Percentiles rank a stretch among this genome's conserved stretches.
Conservation (phyloP, 2,329 filamentous ascomycete genomes). For the Xylaria sp. region DNA sequence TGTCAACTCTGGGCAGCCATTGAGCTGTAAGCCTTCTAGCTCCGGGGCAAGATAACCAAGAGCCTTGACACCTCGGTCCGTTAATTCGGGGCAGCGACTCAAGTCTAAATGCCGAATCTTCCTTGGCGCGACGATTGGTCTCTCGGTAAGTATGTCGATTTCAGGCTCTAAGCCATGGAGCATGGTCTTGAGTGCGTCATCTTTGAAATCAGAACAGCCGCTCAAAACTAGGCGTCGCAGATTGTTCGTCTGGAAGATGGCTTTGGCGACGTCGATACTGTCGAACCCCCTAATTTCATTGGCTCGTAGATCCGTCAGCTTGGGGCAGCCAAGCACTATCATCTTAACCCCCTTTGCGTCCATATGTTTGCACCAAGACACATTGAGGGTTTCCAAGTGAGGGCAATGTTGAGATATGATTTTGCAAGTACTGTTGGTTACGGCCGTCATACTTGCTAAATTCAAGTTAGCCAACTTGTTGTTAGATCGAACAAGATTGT, state of each 20-base stretch:
- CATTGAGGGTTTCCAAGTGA: conserved; percentile 83
- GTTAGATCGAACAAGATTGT: conserved; percentile 80
- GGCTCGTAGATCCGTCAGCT: conserved; percentile 81
- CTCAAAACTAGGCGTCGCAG: conserved; percentile 85
- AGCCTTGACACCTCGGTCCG: conserved; percentile 74
- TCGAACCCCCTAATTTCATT: conserved; percentile 86
- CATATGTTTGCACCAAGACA: conserved; percentile 93
- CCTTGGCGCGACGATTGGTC: conserved; percentile 79
- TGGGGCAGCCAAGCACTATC: conserved; percentile 77
- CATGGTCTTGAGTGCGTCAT: conserved; percentile 78
- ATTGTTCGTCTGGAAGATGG: conserved; percentile 82
- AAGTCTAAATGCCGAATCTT: conserved; percentile 86
- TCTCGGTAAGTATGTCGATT: conserved; percentile 81
- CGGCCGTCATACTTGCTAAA: conserved; percentile 80
- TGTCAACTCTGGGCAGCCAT: conserved; percentile 78
- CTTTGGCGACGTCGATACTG: conserved; percentile 74
- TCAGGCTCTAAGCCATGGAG: conserved; percentile 80
- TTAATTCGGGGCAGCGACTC: conserved; percentile 80
- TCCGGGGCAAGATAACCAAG: conserved; percentile 80
- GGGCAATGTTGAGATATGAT: conserved; percentile 85
- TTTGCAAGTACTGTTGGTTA: conserved; percentile 86
- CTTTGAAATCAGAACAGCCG: conserved; percentile 81
- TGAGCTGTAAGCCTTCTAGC: conserved; percentile 85
- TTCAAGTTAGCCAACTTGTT: conserved; percentile 84
- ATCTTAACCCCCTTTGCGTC: conserved; percentile 79